Percentiles rank a stretch among this genome's conserved stretches.
These are phyloP conservation scores for Exophiala calicioides DNA, from an alignment of 2,329 filamentous ascomycete species.

Conservation along the genomic window DNA sequence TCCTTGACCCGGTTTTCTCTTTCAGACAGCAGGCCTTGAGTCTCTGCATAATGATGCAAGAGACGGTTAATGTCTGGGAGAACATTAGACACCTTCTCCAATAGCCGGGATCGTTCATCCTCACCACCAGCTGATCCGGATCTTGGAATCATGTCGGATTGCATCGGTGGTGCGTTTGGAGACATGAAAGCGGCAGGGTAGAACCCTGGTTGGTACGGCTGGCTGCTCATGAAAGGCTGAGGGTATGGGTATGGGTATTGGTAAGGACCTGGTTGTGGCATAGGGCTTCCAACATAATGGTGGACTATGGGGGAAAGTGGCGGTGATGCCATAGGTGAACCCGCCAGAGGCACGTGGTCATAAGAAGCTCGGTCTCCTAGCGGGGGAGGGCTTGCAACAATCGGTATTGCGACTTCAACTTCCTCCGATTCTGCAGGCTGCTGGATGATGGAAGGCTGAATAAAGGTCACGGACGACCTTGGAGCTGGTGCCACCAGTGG, in stretches of 20 bases:
- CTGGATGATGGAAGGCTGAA: slow-evolving; percentile 13
- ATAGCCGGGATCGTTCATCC: slow-evolving; percentile 20
- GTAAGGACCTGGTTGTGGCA: slow-evolving; percentile 16
- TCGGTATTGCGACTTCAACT: slow-evolving; percentile 41
- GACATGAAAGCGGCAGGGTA: slow-evolving; percentile 16
- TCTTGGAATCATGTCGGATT: slow-evolving; percentile 13
- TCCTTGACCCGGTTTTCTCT: slow-evolving; percentile 54
- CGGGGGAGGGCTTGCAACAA: slow-evolving; percentile 33
- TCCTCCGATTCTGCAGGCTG: slow-evolving; percentile 34
- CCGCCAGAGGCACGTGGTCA: slow-evolving; percentile 4
- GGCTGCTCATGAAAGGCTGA: slow-evolving; percentile 11
- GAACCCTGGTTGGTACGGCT: slow-evolving; percentile 14
- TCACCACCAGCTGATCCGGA: slow-evolving; percentile 18
- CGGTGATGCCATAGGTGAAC: slow-evolving; percentile 21
- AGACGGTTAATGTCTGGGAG: slow-evolving; percentile 50
- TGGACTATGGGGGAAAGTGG: slow-evolving; percentile 23
- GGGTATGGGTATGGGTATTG: slow-evolving; percentile 20
- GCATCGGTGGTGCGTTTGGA: slow-evolving; percentile 4
- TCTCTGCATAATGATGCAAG: slow-evolving; percentile 51
- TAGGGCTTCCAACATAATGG: slow-evolving; percentile 18
- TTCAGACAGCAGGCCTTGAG: slow-evolving; percentile 51
- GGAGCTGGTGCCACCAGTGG: slow-evolving; percentile 18
- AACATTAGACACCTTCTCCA: slow-evolving; percentile 46
- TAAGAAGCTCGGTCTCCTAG: not conserved
- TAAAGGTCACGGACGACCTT: slow-evolving; percentile 16